Percentiles rank a stretch among this genome's conserved stretches.
phyloP scores from a whole-genome alignment of 148 eudicot genomes.

The Arbutus unedo region DNA sequence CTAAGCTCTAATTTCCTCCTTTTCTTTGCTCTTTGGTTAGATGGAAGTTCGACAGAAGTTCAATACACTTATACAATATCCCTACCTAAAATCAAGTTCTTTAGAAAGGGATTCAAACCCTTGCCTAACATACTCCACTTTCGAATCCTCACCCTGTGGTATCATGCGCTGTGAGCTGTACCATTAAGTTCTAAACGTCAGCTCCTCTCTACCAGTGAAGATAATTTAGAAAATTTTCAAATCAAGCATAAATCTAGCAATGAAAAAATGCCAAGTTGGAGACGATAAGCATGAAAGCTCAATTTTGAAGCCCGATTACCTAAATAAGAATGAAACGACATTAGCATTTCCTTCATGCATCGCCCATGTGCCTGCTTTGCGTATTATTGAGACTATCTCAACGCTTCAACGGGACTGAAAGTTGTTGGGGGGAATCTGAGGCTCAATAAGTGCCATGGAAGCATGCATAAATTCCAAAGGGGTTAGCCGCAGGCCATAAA shows the following conservation, averaged over 20 bases:
- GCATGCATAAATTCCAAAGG: too few relatives aligned
- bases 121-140: background rate
- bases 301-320: background rate
- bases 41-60: background rate
- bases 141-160: slow-evolving; percentile 1
- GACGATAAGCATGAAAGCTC: background rate
- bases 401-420: too few relatives aligned
- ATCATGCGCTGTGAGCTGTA: background rate
- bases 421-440: too few relatives aligned
- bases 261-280: background rate
- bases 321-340: background rate
- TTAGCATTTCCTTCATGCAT: background rate
- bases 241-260: background rate
- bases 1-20: background rate
- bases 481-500: background rate
- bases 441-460: too few relatives aligned
- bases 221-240: background rate
- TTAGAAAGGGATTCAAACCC: background rate
- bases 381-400: background rate
- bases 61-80: too few relatives aligned
- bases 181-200: background rate
- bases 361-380: background rate
- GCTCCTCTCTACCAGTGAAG: background rate
- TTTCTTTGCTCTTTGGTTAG: too few relatives aligned
- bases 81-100: background rate